Base-by-base conservation (phyloP, 768 basidiomycete genomes). In the Lactarius akahatsu region DNA sequence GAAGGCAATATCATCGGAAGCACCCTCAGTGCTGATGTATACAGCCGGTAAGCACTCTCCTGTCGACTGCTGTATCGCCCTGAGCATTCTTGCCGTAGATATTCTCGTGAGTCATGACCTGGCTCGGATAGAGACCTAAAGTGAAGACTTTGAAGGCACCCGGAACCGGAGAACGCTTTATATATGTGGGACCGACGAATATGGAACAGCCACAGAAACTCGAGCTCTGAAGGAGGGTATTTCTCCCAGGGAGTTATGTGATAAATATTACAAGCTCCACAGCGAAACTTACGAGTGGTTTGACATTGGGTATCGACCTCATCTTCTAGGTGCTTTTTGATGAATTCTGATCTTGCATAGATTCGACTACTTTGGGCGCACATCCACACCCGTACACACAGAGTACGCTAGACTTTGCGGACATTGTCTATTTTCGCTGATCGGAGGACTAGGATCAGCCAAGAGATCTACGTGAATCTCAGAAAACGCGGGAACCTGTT, bases 191-290 rank as follows among this genome's bases (percentile, higher is more conserved):
- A 98, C 97, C 4, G 97, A 99, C 74, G 97, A 99, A 77, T 99
- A 99, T 73, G 97, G 97, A n/a, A 99, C 97, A 8, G 96, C 97
- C 0, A 97, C 97, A 0, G 97, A 99, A 80, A 98, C 96, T 2
- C 96, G 97, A 76, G 96, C 97, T 4, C 76, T 94, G 66, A 94
- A 94, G 74, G 94, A 96, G 74, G 86, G 88, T 0, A 76, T 95
- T 45, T 86, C 91, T 13, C 91, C 94, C 0, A 80, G 80, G 67
- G 85, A 88, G 71, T 81, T 98, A 2, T 97, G 94, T 76, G 91
- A 95, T 77, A 95, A 96, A 78, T 98, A 98, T 76, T 79, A 96
- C 72, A 81, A 82, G 20, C 80, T 98, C 18, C 97, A 98, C 70
- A 88, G 86, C 69, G 92, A 94, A 70, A 94, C 95, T 6, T 99